Evolutionary conservation across 2,329 filamentous ascomycete genomes (phyloP), one percentile per base, ranked within the genome.

Genomic region (Chalaropsis thielavioides): DNA sequence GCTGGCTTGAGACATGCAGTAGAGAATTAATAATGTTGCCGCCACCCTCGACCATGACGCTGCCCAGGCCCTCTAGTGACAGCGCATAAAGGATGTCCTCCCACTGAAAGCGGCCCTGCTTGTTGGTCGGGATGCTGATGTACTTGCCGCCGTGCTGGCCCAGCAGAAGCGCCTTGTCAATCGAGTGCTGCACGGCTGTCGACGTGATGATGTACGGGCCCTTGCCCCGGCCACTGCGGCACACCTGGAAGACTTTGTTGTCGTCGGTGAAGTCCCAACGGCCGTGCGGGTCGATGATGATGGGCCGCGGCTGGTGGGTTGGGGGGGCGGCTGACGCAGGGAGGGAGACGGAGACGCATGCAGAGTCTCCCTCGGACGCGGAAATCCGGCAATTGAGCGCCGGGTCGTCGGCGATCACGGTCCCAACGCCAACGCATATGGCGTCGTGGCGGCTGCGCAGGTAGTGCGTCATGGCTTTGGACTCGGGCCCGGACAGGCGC

Each of bases 381-480:
- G 79, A 79, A 56, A 92, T 80, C 19, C 92, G 85, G 72, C 89
- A 94, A 73, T 95, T 96, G 63, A 97, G 78, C 1, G 84, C 85
- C 1, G 92, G 92, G 72, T 96, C 83, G 73, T 97, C 92, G 22
- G 89, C 87, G 31, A 90, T 78, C 7, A 90, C 89, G 0, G 92
- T 97, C 2, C 88, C 88, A 3, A 87, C 89, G 24, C 92, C 92
- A 40, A 97, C 79, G 27, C 95, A 80, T 69, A 96, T 95, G 46
- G 89, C 90, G 68, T 89, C 84, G 75, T 97, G 91, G 17, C 81
- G 82, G 13, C 86, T 86, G 70, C 92, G 89, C 35, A 97, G 82
- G 73, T 88, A 90, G 75, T 97, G 92, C 0, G 92, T 96, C 90
- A 97, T 95, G 63, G 89, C 83, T 75, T 96, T 96, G 44, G 90